These are phyloP conservation scores for Pythium rishiriense DNA, from an alignment of 352 stramenopile genomes.

Conservation along the genomic window DNA sequence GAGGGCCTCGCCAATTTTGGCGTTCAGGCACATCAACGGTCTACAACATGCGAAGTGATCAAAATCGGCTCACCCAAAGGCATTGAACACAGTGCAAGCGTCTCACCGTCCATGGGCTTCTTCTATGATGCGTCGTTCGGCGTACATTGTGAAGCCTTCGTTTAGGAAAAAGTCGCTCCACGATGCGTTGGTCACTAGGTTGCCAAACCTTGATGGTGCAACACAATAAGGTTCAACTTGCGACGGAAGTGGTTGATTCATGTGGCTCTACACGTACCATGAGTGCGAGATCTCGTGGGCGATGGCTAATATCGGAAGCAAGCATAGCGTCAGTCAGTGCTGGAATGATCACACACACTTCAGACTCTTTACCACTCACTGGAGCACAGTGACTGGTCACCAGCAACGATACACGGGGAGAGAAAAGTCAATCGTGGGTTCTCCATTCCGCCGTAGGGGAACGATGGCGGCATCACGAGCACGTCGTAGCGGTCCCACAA, in stretches of 20 bases:
- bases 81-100: not conserved
- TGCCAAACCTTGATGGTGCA: constrained; percentile 86
- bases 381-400: constrained; percentile 75
- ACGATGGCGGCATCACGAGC: constrained; percentile 86
- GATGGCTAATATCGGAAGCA: constrained; percentile 42
- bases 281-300: constrained; percentile 86
- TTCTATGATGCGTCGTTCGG: constrained; percentile 69
- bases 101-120: constrained; percentile 63
- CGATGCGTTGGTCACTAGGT: constrained; percentile 80
- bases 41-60: constrained; percentile 21
- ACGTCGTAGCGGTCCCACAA: constrained; percentile 85
- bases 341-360: not conserved
- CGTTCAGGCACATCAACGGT: constrained; percentile 61
- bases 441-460: constrained; percentile 99
- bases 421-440: constrained; percentile 91
- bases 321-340: not conserved
- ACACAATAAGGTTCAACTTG: not conserved
- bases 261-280: constrained; percentile 35
- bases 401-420: constrained; percentile 73
- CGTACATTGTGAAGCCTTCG: constrained; percentile 90
- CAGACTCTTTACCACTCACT: too few relatives aligned
- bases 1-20: constrained; percentile 70
- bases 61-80: not conserved
- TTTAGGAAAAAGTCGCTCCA: constrained; percentile 90
- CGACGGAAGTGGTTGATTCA: not conserved